These are phyloP conservation scores for Podospora anserina DNA, from an alignment of 495 filamentous ascomycete species.

Conservation along the genomic window DNA sequence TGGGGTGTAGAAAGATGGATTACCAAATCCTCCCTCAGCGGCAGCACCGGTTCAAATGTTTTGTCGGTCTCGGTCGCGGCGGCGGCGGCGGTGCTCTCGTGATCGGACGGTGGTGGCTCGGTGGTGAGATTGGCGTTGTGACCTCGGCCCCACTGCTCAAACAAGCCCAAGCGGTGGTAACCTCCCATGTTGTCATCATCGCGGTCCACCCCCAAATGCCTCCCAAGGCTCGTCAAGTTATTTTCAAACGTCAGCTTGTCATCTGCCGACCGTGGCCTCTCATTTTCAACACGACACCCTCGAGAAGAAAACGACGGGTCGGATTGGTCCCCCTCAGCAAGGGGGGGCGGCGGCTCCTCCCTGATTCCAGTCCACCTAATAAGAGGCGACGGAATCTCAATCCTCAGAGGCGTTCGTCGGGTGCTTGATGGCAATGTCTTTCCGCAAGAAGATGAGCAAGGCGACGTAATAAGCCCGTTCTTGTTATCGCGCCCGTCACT, in stretches of 20 bases:
- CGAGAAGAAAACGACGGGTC: background rate
- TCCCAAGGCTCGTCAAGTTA: background rate
- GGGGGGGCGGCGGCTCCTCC: background rate
- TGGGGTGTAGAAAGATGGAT: slow-evolving; percentile 37
- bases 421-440: background rate
- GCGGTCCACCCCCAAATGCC: background rate
- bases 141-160: slow-evolving; percentile 8
- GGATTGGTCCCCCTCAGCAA: background rate
- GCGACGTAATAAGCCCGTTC: background rate
- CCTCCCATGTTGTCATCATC: background rate
- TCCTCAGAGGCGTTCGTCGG: background rate
- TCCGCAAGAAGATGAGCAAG: background rate
- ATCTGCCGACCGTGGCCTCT: slow-evolving; percentile 12
- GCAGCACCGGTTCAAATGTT: slow-evolving; percentile 35
- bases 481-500: background rate
- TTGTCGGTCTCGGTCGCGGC: background rate
- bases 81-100: background rate
- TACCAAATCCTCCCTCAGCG: slow-evolving; percentile 44
- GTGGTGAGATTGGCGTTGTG: background rate
- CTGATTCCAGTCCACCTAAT: background rate
- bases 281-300: background rate
- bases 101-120: background rate
- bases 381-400: slow-evolving; percentile 19
- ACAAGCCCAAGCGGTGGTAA: background rate
- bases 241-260: background rate